Percentiles rank a stretch among this genome's conserved stretches.
These are phyloP conservation scores for Antitrichia curtipendula DNA, from an alignment of 225 moss, liverwort and hornwort species.

Conservation along the genomic window DNA sequence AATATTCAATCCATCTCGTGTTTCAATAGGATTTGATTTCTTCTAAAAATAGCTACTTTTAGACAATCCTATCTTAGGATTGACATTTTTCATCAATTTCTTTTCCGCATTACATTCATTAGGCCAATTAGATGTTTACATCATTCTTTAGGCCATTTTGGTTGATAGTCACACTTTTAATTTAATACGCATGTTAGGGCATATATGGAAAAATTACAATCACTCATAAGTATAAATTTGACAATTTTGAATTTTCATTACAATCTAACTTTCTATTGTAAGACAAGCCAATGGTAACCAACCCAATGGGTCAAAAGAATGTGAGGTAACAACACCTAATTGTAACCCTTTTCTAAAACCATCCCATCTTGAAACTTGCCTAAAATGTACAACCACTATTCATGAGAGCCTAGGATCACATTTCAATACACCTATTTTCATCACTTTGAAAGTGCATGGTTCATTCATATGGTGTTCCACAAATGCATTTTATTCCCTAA, in stretches of 20 bases:
- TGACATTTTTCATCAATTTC: background rate
- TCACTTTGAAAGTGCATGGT: background rate
- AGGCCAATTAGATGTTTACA: too few species aligned
- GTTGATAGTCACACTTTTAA: background rate
- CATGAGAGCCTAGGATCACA: fast-evolving
- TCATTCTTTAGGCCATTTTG: background rate
- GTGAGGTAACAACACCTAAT: background rate
- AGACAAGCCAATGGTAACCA: background rate
- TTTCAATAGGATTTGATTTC: background rate
- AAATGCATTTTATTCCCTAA: too few species aligned
- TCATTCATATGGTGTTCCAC: fast-evolving
- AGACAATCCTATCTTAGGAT: background rate
- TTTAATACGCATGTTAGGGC: background rate
- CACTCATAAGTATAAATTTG: background rate
- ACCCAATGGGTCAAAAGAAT: background rate
- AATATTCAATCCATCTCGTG: too few species aligned
- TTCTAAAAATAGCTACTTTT: background rate
- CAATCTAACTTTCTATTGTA: background rate
- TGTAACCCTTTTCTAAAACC: background rate
- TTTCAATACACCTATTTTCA: background rate
- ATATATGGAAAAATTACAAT: background rate
- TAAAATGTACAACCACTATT: background rate
- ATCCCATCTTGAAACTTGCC: fast-evolving
- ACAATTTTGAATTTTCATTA: background rate
- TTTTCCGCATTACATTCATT: too few species aligned